Conservation (phyloP, 805 yeast species). For the Yamadazyma phyllophila region DNA sequence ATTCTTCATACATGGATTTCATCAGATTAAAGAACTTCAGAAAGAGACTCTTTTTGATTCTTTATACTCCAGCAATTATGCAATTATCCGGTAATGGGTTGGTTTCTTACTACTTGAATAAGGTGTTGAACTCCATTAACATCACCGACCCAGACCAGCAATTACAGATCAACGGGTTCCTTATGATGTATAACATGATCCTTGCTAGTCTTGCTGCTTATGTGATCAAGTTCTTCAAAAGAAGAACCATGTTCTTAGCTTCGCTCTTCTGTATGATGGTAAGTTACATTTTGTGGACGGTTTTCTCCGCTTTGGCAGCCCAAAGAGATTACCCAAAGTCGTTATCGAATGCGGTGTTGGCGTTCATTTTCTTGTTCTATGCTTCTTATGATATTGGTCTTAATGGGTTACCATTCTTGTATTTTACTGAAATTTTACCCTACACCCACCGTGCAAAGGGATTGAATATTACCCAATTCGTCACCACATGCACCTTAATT, state of each 20-base stretch:
- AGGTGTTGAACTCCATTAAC: conserved; percentile 53
- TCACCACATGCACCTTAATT: conserved; percentile 19
- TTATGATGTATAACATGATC: conserved; percentile 46
- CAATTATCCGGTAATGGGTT: conserved; percentile 48
- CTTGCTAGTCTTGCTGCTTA: conserved; percentile 20
- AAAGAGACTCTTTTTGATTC: conserved; percentile 11
- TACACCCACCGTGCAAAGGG: conserved; percentile 43
- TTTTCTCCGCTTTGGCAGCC: conserved; percentile 21
- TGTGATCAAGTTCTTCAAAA: conserved; percentile 19
- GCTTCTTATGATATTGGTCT: conserved; percentile 28
- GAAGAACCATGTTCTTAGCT: conserved; percentile 27
- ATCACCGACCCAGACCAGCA: conserved; percentile 46
- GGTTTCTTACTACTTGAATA: conserved; percentile 49
- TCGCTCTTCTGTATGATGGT: conserved; percentile 26
- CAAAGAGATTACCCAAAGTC: conserved; percentile 17
- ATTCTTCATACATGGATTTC: conserved; percentile 11
- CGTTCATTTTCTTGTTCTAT: conserved; percentile 24
- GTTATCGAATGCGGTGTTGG: conserved; percentile 20
- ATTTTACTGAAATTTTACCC: conserved; percentile 43
- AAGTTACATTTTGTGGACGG: conserved; percentile 25
- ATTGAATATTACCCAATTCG: conserved; percentile 26
- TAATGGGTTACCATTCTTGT: conserved; percentile 47
- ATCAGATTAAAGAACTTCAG: conserved; percentile 8
- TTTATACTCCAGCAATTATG: conserved; percentile 10
- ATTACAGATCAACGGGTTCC: conserved; percentile 50